Base-by-base conservation (phyloP, 1,284 basidiomycete genomes). In the Trichosporon inkin region DNA sequence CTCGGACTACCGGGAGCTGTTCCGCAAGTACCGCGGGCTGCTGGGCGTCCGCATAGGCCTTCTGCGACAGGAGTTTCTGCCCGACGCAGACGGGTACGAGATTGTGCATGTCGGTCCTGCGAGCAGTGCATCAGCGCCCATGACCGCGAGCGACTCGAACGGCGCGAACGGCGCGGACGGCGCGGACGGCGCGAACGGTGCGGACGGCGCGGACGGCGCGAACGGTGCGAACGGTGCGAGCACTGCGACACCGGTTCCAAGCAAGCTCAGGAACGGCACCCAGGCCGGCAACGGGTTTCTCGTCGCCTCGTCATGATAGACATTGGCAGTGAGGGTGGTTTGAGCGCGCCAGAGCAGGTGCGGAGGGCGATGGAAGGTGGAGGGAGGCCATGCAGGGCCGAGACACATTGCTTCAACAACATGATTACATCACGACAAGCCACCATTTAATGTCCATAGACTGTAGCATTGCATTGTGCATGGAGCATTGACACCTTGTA, bases 401-500 rank as follows among this genome's bases (percentile, higher is more conserved):
- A 19, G 14, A 28, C 44, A 32, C 28, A 49, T 24, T 28, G 10
- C 28, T n/a, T 6, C 22, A 28, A 16, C 24, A 14, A 17, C 44
- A 49, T 16, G 11, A 47, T 38, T 38, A 38, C 36, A 38, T 38
- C 36, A 32, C 28, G 36, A 5, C 36, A 38, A 38, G 14, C 44
- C 22, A 49, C 22, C 44, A 17, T 32, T 24, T 49, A n/a, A 49
- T 49, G 22, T 49, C 44, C 17, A 28, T 49, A 49, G 44, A 49
- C 44, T 49, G 44, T 49, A 49, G 44, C 44, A 49, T 49, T 49
- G 44, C 44, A 49, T 49, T 49, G 44, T 49, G 44, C 44, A 49
- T 49, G 44, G 24, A 49, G 44, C 44, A 49, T 49, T 49, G 13
- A 32, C 28, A 32, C 28, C 8, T 32, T 32, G 28, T 32, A 32